Evolutionary conservation across 441 rosid species (phyloP).

Genomic region (Bocquillonia castaneifolia): DNA sequence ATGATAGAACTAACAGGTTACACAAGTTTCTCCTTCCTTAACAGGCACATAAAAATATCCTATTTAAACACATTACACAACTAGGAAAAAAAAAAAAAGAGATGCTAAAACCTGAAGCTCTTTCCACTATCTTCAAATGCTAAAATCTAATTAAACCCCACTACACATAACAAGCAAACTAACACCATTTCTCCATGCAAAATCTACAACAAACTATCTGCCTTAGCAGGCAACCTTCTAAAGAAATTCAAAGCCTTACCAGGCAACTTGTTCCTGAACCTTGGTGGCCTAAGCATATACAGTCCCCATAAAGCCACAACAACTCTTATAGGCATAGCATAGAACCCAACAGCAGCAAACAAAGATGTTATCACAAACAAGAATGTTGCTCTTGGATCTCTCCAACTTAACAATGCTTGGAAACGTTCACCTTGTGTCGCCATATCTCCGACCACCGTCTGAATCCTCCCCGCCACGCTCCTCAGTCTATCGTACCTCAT

Average conservation of each 20-base stretch:
- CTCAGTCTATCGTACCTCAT: slow-evolving; percentile 49
- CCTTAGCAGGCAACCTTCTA: slow-evolving; percentile 51
- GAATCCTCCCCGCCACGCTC: slow-evolving; percentile 45
- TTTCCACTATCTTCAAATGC: slow-evolving; percentile 10
- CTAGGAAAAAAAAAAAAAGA: background rate
- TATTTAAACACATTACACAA: background rate
- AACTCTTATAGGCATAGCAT: slow-evolving; percentile 30
- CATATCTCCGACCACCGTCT: slow-evolving; percentile 41
- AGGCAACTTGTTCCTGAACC: slow-evolving; percentile 41
- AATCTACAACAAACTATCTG: slow-evolving; percentile 49
- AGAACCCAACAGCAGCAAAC: slow-evolving; percentile 34
- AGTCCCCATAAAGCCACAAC: slow-evolving; percentile 23
- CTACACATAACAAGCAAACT: background rate
- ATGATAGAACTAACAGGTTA: too few species aligned
- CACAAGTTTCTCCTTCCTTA: background rate
- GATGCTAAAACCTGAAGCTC: slow-evolving; percentile 3
- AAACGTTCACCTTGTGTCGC: slow-evolving; percentile 41
- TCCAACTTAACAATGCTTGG: slow-evolving; percentile 38
- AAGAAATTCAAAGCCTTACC: slow-evolving; percentile 44
- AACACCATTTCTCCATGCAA: background rate
- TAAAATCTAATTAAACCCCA: background rate
- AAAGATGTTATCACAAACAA: slow-evolving; percentile 33
- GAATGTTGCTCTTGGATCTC: slow-evolving; percentile 45
- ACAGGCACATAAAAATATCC: background rate
- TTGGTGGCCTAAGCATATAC: slow-evolving; percentile 47